phyloP scores from a whole-genome alignment of 768 basidiomycete species.

The Serendipita vermifera region DNA sequence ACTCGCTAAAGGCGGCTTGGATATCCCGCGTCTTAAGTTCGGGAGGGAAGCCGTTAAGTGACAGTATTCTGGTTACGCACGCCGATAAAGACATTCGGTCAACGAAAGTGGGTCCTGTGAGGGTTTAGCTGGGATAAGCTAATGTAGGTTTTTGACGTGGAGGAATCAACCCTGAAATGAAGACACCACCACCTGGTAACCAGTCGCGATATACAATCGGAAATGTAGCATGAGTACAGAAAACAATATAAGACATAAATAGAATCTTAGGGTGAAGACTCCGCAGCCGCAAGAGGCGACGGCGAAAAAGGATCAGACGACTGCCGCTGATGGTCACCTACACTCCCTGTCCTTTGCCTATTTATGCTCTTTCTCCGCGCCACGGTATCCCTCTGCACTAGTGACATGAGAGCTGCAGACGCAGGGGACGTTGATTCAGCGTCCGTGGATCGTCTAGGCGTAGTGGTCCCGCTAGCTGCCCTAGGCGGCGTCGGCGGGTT shows the following conservation, averaged over 20 bases:
- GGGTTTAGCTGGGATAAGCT: no score
- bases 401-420: neutral
- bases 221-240: no score
- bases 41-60: constrained; percentile 81
- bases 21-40: constrained; percentile 98
- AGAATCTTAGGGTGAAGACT: no score
- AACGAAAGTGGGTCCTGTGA: no score
- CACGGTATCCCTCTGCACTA: neutral
- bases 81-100: constrained; percentile 42
- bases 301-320: neutral
- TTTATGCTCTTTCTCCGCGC: neutral
- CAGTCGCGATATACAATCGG: no score
- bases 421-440: neutral
- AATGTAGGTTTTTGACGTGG: no score
- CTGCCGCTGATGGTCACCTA: constrained; percentile 3
- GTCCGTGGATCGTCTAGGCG: no score
- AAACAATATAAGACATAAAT: no score
- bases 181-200: no score
- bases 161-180: no score
- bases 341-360: neutral
- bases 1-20: constrained; percentile 59
- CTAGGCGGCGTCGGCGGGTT: no score
- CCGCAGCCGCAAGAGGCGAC: neutral
- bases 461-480: no score
- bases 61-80: constrained; percentile 90